phyloP scores from a whole-genome alignment of 2,329 filamentous ascomycete species.

The Monilinia fructigena region DNA sequence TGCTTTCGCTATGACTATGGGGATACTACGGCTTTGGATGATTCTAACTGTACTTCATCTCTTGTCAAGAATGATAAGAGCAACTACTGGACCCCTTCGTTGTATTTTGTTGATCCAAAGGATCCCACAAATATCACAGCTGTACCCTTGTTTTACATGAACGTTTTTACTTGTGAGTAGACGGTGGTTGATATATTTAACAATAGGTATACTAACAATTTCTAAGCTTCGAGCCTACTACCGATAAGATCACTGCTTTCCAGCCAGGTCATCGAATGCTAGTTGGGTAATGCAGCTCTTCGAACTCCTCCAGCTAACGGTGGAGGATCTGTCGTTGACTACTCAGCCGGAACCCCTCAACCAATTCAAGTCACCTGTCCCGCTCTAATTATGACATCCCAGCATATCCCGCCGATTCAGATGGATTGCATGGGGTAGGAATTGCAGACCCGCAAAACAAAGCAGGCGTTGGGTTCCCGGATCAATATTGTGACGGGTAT shows the following conservation, averaged over 20 bases:
- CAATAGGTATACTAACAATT: constrained; percentile 34
- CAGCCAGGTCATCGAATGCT: constrained; percentile 78
- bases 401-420: constrained; percentile 54
- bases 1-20: constrained; percentile 52
- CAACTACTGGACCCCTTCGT: constrained; percentile 78
- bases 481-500: constrained; percentile 63
- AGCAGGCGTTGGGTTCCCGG: constrained; percentile 65
- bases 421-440: constrained; percentile 53
- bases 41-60: constrained; percentile 77
- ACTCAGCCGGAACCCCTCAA: constrained; percentile 52
- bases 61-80: constrained; percentile 78
- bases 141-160: constrained; percentile 64
- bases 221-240: constrained; percentile 56
- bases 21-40: constrained; percentile 54
- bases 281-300: constrained; percentile 67
- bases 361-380: constrained; percentile 60
- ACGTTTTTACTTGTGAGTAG: constrained; percentile 68
- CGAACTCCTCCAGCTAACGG: constrained; percentile 59
- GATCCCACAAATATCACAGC: constrained; percentile 62
- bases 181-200: not conserved
- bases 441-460: constrained; percentile 55
- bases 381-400: constrained; percentile 46
- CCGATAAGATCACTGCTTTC: constrained; percentile 70
- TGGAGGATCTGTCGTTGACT: constrained; percentile 51
- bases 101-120: constrained; percentile 70